phyloP scores from a whole-genome alignment of 768 basidiomycete genomes.

The Aureoboletus auriporus region DNA sequence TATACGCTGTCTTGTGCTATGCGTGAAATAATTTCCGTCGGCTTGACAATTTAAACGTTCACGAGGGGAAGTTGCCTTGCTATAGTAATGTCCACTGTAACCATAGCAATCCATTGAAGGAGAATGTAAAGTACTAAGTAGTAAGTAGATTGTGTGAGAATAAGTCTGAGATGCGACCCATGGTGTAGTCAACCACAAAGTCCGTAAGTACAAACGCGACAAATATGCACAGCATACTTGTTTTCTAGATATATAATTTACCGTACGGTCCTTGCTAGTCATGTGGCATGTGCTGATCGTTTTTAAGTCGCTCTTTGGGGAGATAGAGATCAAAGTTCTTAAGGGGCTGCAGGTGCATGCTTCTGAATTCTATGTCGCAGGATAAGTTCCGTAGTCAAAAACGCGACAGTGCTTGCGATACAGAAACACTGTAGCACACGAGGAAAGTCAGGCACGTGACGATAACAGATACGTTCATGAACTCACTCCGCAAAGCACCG shows the following conservation, averaged over 20 bases:
- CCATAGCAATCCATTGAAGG: neutral
- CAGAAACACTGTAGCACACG: constrained; percentile 10
- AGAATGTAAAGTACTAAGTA: neutral
- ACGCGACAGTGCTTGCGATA: constrained; percentile 15
- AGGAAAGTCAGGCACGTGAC: constrained; percentile 1
- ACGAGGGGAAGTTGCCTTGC: neutral
- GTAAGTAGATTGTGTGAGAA: neutral
- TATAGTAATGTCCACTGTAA: neutral
- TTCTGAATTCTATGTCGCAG: neutral
- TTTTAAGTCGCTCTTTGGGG: neutral
- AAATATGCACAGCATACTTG: no score
- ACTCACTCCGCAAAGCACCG: constrained; percentile 44
- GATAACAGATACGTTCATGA: neutral
- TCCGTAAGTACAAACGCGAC: neutral
- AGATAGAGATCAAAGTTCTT: neutral
- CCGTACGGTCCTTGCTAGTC: neutral
- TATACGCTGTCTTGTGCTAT: constrained; percentile 6
- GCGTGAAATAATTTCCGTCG: neutral
- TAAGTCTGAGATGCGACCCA: neutral
- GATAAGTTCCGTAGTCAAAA: constrained; percentile 8
- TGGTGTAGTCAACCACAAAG: neutral
- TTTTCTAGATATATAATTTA: neutral
- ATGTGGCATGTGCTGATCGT: neutral
- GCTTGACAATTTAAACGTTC: no score
- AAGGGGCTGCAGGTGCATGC: neutral